A percentile compares a stretch with the other conserved stretches of the same genome.
Evolutionary conservation across 352 stramenopile genomes (phyloP).

Genomic region (Pythium myriotylum): DNA sequence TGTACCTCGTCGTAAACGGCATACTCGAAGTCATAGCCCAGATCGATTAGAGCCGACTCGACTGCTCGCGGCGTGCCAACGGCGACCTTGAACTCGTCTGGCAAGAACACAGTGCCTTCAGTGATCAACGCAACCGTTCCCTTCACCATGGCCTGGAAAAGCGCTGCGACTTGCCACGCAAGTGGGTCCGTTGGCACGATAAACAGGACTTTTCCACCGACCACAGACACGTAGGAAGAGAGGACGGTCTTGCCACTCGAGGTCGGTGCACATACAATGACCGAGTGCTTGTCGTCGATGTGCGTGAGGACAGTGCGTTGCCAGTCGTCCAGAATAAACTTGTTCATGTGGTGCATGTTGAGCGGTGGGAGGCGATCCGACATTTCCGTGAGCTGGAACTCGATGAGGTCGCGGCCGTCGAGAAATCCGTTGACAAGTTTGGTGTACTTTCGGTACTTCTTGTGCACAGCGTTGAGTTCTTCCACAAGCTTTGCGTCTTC

Average conservation of each 20-base stretch:
- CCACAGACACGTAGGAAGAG: slow-evolving; percentile 83
- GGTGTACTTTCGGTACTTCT: slow-evolving; percentile 89
- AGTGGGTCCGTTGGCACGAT: slow-evolving; percentile 97
- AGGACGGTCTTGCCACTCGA: slow-evolving; percentile 97
- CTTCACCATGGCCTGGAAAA: slow-evolving; percentile 98
- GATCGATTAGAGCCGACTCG: slow-evolving; percentile 91
- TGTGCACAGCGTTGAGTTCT: slow-evolving; percentile 76
- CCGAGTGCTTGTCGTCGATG: slow-evolving; percentile 95
- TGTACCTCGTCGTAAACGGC: slow-evolving; percentile 99
- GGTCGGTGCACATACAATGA: slow-evolving; percentile 97
- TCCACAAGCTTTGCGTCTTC: slow-evolving; percentile 67
- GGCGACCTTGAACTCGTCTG: slow-evolving; percentile 88
- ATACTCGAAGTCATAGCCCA: slow-evolving; percentile 96
- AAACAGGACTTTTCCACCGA: slow-evolving; percentile 81
- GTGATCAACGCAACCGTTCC: slow-evolving; percentile 96
- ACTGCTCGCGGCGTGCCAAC: slow-evolving; percentile 96
- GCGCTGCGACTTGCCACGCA: slow-evolving; percentile 97
- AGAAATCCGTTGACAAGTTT: slow-evolving; percentile 78
- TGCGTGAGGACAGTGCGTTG: slow-evolving; percentile 95
- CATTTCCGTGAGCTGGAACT: slow-evolving; percentile 89
- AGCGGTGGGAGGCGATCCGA: slow-evolving; percentile 81
- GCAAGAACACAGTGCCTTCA: slow-evolving; percentile 86
- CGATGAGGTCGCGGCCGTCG: slow-evolving; percentile 71
- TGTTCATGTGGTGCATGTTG: slow-evolving; percentile 92
- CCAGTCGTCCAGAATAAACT: slow-evolving; percentile 97